These are phyloP conservation scores for Seiridium unicorne DNA, from an alignment of 2,329 filamentous ascomycete genomes.

Conservation along the genomic window DNA sequence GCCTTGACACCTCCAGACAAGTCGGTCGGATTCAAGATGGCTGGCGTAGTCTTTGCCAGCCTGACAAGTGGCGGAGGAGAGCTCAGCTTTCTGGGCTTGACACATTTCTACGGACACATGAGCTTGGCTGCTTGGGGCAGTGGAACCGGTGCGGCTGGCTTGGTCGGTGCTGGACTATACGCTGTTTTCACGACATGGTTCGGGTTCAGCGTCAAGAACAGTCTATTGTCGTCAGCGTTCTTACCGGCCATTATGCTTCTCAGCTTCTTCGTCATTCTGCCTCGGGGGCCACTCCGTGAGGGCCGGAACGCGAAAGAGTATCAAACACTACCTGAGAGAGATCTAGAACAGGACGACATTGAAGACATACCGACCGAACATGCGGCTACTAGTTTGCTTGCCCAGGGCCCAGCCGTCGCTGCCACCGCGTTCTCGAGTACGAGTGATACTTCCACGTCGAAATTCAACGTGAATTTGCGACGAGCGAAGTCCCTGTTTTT, in stretches of 20 bases:
- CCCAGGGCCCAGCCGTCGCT: slow-evolving; percentile 38
- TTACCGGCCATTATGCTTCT: slow-evolving; percentile 80
- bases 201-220: slow-evolving; percentile 70
- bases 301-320: slow-evolving; percentile 49
- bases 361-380: slow-evolving; percentile 33
- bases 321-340: slow-evolving; percentile 45
- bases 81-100: slow-evolving; percentile 85
- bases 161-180: slow-evolving; percentile 86
- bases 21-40: slow-evolving; percentile 72
- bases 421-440: slow-evolving; percentile 37
- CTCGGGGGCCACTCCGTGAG: slow-evolving; percentile 61
- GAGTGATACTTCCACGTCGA: slow-evolving; percentile 25
- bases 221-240: slow-evolving; percentile 74
- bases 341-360: slow-evolving; percentile 38
- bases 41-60: slow-evolving; percentile 81
- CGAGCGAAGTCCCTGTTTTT: slow-evolving; percentile 71
- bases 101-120: slow-evolving; percentile 87
- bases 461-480: slow-evolving; percentile 53
- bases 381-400: slow-evolving; percentile 48
- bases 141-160: slow-evolving; percentile 84
- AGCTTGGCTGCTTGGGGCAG: slow-evolving; percentile 90
- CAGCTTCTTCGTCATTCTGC: slow-evolving; percentile 82
- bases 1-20: slow-evolving; percentile 69
- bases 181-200: slow-evolving; percentile 81
- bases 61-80: slow-evolving; percentile 85